phyloP scores from a whole-genome alignment of 176 grass and related monocot species.

The Oryza nivara region DNA sequence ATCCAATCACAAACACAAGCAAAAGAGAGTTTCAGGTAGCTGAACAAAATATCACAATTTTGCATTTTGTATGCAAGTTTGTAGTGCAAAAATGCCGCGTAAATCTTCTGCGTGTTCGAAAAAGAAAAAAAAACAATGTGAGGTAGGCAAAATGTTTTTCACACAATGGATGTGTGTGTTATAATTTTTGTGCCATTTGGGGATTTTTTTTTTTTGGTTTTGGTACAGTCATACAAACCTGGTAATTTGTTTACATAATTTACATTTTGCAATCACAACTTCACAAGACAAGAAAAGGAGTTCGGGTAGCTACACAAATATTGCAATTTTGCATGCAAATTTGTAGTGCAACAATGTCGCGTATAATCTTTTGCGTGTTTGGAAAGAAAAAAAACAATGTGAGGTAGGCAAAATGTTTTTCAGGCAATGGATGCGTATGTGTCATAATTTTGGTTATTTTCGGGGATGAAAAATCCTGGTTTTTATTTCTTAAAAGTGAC shows the following conservation, averaged over 20 bases:
- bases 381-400: background rate
- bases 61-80: too few relatives aligned
- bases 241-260: too few relatives aligned
- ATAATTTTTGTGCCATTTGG: too few relatives aligned
- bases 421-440: background rate
- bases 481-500: background rate
- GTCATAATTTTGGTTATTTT: background rate
- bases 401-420: background rate
- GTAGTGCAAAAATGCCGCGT: too few relatives aligned
- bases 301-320: constrained; percentile 16
- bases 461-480: background rate
- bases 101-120: too few relatives aligned
- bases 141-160: too few relatives aligned
- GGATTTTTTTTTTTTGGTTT: too few relatives aligned
- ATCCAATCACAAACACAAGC: constrained; percentile 28
- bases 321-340: background rate
- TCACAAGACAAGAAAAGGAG: background rate
- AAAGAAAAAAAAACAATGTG: too few relatives aligned
- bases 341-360: background rate
- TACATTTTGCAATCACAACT: too few relatives aligned
- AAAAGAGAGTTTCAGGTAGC: background rate
- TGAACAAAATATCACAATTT: too few relatives aligned
- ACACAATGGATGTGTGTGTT: too few relatives aligned
- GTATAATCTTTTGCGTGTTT: background rate
- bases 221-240: too few relatives aligned